Evolutionary conservation across 768 basidiomycete species (phyloP).

Genomic region (Agaricus blazei): DNA sequence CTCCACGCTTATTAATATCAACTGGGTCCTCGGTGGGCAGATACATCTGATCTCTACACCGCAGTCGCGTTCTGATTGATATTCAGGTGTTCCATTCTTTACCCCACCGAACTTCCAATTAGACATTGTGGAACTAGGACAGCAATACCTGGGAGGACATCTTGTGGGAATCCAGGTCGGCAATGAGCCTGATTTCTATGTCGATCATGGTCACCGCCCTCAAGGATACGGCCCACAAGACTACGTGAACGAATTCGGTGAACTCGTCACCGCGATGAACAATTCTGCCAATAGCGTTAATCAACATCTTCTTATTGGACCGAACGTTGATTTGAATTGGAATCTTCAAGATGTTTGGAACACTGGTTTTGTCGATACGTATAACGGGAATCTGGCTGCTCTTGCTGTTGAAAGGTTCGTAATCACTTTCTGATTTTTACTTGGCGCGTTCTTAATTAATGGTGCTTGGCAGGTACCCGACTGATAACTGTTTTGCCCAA

Average conservation of each 20-base stretch:
- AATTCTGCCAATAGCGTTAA: constrained; percentile 29
- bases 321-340: constrained; percentile 48
- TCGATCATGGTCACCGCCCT: constrained; percentile 32
- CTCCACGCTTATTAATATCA: constrained; percentile 50
- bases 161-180: constrained; percentile 69
- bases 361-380: constrained; percentile 46
- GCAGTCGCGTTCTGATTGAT: not conserved
- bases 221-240: constrained; percentile 33
- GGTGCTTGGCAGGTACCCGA: constrained; percentile 42
- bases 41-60: not conserved
- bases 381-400: constrained; percentile 31
- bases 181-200: constrained; percentile 63
- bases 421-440: constrained; percentile 1
- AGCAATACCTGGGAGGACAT: constrained; percentile 61
- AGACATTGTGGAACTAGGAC: constrained; percentile 53
- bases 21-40: constrained; percentile 45
- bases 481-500: constrained; percentile 55
- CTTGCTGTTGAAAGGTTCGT: constrained; percentile 60
- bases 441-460: constrained; percentile 18
- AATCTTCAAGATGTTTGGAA: constrained; percentile 47
- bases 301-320: constrained; percentile 53
- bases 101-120: constrained; percentile 51
- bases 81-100: constrained; percentile 61
- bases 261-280: constrained; percentile 40
- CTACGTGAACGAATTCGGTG: constrained; percentile 54